Percentiles rank a stretch among this genome's conserved stretches.
phyloP scores from a whole-genome alignment of 2,329 filamentous ascomycete genomes.

The Colletotrichum euphorbiae region DNA sequence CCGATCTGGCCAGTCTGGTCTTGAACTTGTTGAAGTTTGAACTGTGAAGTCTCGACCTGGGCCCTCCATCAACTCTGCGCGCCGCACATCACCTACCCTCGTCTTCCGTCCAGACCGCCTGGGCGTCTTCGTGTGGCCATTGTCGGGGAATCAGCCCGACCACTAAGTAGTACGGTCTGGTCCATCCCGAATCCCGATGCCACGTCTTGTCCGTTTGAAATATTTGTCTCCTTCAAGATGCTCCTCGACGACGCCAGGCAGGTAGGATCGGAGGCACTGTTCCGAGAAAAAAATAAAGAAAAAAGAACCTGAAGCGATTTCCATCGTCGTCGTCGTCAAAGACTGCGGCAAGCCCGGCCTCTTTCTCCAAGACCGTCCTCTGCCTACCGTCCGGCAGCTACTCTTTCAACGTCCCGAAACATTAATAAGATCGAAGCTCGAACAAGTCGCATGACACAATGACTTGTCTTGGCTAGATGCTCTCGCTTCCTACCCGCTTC shows the following conservation, averaged over 20 bases:
- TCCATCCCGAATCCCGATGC: background rate
- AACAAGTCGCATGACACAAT: constrained; percentile 7
- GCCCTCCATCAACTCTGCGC: background rate
- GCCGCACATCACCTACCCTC: background rate
- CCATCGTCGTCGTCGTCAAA: background rate
- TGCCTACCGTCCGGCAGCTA: background rate
- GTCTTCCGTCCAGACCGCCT: constrained; percentile 18
- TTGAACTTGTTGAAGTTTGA: too few relatives aligned
- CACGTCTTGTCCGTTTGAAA: background rate
- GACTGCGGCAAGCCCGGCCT: background rate
- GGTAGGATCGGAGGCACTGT: background rate
- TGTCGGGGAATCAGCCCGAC: background rate
- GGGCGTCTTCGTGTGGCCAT: too few relatives aligned
- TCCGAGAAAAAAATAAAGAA: background rate
- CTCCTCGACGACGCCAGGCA: background rate
- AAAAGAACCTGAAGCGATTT: too few relatives aligned
- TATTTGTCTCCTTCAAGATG: background rate
- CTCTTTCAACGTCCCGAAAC: constrained; percentile 28
- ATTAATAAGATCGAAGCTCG: background rate
- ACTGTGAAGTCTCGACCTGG: background rate
- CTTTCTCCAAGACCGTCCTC: background rate
- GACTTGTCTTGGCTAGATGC: background rate
- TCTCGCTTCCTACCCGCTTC: background rate
- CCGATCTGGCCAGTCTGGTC: background rate
- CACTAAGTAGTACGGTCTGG: background rate